Base-by-base conservation (phyloP, 768 basidiomycete genomes). In the Russula lepida region DNA sequence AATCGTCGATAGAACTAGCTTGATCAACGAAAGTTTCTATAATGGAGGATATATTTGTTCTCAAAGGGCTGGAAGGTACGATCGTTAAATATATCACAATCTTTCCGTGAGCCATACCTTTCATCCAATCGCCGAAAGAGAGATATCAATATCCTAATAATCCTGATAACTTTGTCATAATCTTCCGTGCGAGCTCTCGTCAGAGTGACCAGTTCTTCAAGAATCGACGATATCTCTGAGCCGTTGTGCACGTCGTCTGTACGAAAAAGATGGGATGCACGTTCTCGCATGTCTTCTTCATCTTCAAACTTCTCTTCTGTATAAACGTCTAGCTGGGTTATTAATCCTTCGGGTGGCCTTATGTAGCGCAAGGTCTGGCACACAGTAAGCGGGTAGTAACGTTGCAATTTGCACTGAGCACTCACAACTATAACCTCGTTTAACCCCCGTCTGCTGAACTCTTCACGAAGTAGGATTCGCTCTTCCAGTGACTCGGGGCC, bases 221-320 rank as follows among this genome's bases (percentile, higher is more conserved):
- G 68, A 2, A 78, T 78, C 2, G 75, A 69, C 54, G 81, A 82
- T 0, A 82, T 79, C 32, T 85, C 85, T 2, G 80, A 80, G 4
- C 68, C 66, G 3, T 59, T 68, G 12, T 61, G 56, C 4, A 68
- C 51, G 35, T 63, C 71, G 21, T 63, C 67, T 51, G 70, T 65
- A 55, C 63, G 64, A 44, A 77, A 70, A 37, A 72, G 69, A 56
- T 66, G 73, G n/a, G 71, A 77, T 39, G 81, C 76, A 37, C 83
- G 80, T 64, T 93, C 85, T 41, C 84, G 83, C 72, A 90, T 79
- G 53, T 94, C 89, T 68, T 89, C 85, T 70, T 91, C 88, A 69
- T 97, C 93, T 67, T 95, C 92, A 48, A 86, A 89, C 66, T 91
- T 89, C 71, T 95, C 92, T 64, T 95, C 92, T 0, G 82, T 80